Evolutionary conservation across 2,329 filamentous ascomycete genomes (phyloP).

Genomic region (Aspergillus niger): DNA sequence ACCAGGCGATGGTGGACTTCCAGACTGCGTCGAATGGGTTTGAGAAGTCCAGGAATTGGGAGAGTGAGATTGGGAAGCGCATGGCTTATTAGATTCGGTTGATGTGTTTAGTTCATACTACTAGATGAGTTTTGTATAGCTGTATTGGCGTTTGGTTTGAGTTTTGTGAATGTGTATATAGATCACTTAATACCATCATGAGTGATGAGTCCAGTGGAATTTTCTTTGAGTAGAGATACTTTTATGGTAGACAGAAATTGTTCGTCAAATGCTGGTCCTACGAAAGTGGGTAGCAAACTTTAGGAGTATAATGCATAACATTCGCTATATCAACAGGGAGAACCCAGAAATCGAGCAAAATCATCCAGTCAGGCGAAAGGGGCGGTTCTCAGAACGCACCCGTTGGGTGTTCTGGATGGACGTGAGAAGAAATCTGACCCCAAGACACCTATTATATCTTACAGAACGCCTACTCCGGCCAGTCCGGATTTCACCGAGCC

Average conservation of each 20-base stretch:
- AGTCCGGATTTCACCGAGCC: neutral
- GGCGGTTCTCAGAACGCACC: neutral
- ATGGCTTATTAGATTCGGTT: conserved; percentile 52
- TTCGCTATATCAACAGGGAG: conserved; percentile 4
- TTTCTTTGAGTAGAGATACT: neutral
- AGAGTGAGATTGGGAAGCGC: conserved; percentile 81
- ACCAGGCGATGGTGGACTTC: conserved; percentile 75
- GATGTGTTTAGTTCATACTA: neutral
- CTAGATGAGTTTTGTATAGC: conserved; percentile 1
- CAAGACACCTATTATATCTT: neutral
- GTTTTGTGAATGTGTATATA: neutral
- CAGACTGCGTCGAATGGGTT: conserved; percentile 75
- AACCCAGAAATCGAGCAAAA: neutral
- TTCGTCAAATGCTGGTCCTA: too few relatives aligned
- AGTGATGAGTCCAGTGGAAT: neutral
- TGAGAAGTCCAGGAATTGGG: conserved; percentile 75
- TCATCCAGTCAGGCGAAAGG: neutral
- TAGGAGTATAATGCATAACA: neutral
- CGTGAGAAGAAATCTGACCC: neutral
- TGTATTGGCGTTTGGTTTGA: conserved; percentile 3
- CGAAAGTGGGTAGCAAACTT: too few relatives aligned
- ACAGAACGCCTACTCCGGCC: neutral
- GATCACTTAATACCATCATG: neutral
- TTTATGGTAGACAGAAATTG: too few relatives aligned
- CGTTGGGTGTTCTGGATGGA: neutral